These are phyloP conservation scores for Martiniozyma asiatica DNA, from an alignment of 1,139 yeast genomes.

Conservation along the genomic window DNA sequence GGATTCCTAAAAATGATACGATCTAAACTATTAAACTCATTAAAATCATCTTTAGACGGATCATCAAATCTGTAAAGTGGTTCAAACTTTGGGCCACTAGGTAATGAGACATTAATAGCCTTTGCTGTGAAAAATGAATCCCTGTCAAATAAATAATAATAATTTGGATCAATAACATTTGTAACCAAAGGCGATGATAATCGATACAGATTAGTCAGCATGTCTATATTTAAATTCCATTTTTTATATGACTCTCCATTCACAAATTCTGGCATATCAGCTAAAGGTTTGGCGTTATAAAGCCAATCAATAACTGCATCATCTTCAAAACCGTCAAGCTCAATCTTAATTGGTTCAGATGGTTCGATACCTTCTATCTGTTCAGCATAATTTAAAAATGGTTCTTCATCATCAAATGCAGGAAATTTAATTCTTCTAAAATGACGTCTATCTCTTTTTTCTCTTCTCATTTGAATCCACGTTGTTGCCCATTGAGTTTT, in stretches of 20 bases:
- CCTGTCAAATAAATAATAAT: constrained; percentile 60
- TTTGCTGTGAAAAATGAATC: constrained; percentile 81
- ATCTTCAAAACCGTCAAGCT: constrained; percentile 51
- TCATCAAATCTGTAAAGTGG: constrained; percentile 65
- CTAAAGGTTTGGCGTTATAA: constrained; percentile 60
- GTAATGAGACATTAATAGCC: constrained; percentile 73
- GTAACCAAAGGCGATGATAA: constrained; percentile 54
- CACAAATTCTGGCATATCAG: constrained; percentile 41
- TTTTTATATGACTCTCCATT: constrained; percentile 69
- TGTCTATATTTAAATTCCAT: constrained; percentile 56
- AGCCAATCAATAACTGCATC: constrained; percentile 59
- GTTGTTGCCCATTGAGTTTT: constrained; percentile 92
- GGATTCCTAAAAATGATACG: constrained; percentile 72
- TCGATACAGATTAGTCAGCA: constrained; percentile 56
- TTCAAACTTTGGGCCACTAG: constrained; percentile 95
- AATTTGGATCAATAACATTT: constrained; percentile 42
- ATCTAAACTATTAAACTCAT: constrained; percentile 84
- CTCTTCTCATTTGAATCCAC: constrained; percentile 90
- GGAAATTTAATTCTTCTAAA: constrained; percentile 91
- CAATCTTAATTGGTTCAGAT: constrained; percentile 54
- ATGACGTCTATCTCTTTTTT: constrained; percentile 80
- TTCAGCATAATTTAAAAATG: constrained; percentile 74
- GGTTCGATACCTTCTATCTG: constrained; percentile 66
- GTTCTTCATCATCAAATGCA: constrained; percentile 96
- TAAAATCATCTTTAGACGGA: constrained; percentile 63